phyloP scores from a whole-genome alignment of 169 alveolate species.

The Condylostoma magnum region DNA sequence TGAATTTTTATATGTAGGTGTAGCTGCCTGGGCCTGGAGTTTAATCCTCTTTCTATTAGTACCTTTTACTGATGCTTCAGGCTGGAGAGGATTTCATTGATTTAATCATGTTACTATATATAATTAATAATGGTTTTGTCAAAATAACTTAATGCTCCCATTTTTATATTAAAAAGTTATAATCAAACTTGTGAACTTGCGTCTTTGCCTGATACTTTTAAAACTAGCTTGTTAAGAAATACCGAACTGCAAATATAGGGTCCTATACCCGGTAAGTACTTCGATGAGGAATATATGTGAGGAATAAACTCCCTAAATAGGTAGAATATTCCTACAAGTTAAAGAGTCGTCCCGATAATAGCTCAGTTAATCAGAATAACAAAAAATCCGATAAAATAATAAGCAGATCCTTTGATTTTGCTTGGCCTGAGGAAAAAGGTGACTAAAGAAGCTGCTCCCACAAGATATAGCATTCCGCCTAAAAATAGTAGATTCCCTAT shows the following conservation, averaged over 20 bases:
- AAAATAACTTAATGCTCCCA: too few species aligned
- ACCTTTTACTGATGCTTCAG: too few species aligned
- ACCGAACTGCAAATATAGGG: constrained; percentile 26
- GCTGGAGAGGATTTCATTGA: too few species aligned
- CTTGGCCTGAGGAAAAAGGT: constrained; percentile 14
- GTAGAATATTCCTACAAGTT: constrained; percentile 20
- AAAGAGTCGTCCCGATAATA: background rate
- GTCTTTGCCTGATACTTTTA: constrained; percentile 18
- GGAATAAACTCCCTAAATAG: constrained; percentile 32
- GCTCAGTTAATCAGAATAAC: background rate
- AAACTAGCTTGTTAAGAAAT: background rate
- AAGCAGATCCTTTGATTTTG: constrained; percentile 25
- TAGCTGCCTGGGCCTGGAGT: too few species aligned
- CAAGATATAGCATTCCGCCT: constrained; percentile 3
- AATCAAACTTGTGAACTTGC: too few species aligned
- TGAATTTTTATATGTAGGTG: too few species aligned
- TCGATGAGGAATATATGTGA: constrained; percentile 22
- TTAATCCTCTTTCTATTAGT: too few species aligned
- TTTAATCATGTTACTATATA: too few species aligned
- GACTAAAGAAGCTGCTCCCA: constrained; percentile 10
- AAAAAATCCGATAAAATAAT: constrained; percentile 9
- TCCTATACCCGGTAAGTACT: constrained; percentile 28
- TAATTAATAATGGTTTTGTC: too few species aligned
- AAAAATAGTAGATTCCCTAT: constrained; percentile 5
- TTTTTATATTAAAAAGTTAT: too few species aligned